phyloP scores from a whole-genome alignment of 2,329 filamentous ascomycete species.

The Hypoxylon sp. region DNA sequence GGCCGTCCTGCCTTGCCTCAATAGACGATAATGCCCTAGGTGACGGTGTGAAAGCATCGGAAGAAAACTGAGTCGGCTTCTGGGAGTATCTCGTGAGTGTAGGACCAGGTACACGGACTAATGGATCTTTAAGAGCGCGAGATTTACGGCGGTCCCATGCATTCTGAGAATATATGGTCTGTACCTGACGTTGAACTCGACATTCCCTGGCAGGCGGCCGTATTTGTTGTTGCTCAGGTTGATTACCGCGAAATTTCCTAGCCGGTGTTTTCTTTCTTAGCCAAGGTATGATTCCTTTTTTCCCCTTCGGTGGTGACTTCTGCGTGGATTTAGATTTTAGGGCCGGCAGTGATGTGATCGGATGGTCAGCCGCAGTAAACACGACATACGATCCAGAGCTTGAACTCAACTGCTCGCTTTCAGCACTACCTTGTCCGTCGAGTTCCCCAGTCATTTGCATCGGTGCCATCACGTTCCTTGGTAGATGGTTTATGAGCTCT shows the following conservation, averaged over 20 bases:
- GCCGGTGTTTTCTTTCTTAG: conserved; percentile 45
- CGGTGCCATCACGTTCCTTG: conserved; percentile 46
- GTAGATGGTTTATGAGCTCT: conserved; percentile 22
- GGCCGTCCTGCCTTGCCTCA: conserved; percentile 33
- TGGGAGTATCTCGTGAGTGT: conserved; percentile 28
- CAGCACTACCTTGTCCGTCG: conserved; percentile 40
- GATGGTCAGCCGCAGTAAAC: conserved; percentile 45
- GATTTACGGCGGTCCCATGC: conserved; percentile 15
- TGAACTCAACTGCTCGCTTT: conserved; percentile 33
- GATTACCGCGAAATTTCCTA: conserved; percentile 14
- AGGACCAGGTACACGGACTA: conserved; percentile 32
- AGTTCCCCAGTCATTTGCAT: conserved; percentile 25
- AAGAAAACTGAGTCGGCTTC: conserved; percentile 24
- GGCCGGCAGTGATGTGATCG: conserved; percentile 37
- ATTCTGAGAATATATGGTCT: conserved; percentile 26
- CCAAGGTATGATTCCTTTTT: conserved; percentile 49
- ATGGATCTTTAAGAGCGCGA: conserved; percentile 3
- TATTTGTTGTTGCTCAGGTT: conserved; percentile 21
- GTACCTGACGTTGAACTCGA: conserved; percentile 28
- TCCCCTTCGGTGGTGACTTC: conserved; percentile 35
- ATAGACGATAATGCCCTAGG: conserved; percentile 23
- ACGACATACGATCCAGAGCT: conserved; percentile 49
- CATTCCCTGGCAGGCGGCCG: conserved; percentile 35
- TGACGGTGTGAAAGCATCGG: conserved; percentile 31
- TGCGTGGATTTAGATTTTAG: conserved; percentile 35